phyloP scores from a whole-genome alignment of 176 grass and related monocot genomes.

The Eremochloa ophiuroides region DNA sequence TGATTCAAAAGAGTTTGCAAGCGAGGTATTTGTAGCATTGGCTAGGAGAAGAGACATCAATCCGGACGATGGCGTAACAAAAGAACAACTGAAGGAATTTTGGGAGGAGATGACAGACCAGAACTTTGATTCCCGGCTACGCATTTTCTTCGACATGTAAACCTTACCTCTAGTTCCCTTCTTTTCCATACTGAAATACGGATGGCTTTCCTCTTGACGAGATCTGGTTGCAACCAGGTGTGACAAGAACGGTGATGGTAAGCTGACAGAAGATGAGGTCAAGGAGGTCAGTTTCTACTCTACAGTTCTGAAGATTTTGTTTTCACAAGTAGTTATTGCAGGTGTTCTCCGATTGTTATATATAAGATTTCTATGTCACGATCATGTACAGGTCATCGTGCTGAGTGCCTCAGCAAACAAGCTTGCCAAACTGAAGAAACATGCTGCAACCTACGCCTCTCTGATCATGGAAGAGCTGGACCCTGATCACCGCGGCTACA shows the following conservation, averaged over 20 bases:
- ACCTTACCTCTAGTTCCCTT: not conserved
- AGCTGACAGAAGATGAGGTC: constrained; percentile 88
- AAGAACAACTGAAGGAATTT: constrained; percentile 72
- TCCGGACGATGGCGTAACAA: constrained; percentile 49
- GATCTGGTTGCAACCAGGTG: constrained; percentile 48
- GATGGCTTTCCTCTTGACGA: not conserved
- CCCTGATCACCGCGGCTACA: constrained; percentile 62
- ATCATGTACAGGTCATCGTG: constrained; percentile 52
- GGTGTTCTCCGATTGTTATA: not conserved
- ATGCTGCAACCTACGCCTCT: constrained; percentile 75
- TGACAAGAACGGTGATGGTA: constrained; percentile 92
- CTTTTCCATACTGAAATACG: not conserved
- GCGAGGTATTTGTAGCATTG: constrained; percentile 72
- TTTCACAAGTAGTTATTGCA: too few species aligned
- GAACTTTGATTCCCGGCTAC: constrained; percentile 80
- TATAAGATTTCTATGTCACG: constrained; percentile 7
- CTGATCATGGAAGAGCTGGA: constrained; percentile 98
- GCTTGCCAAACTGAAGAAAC: constrained; percentile 73
- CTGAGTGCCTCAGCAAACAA: constrained; percentile 86
- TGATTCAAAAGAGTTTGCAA: constrained; percentile 87
- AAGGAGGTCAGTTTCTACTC: constrained; percentile 63
- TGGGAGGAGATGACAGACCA: constrained; percentile 97
- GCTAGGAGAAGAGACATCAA: constrained; percentile 61
- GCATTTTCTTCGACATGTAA: constrained; percentile 99
- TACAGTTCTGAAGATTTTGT: not conserved